phyloP scores from a whole-genome alignment of 2,329 filamentous ascomycete species.

The Claviceps cyperi region DNA sequence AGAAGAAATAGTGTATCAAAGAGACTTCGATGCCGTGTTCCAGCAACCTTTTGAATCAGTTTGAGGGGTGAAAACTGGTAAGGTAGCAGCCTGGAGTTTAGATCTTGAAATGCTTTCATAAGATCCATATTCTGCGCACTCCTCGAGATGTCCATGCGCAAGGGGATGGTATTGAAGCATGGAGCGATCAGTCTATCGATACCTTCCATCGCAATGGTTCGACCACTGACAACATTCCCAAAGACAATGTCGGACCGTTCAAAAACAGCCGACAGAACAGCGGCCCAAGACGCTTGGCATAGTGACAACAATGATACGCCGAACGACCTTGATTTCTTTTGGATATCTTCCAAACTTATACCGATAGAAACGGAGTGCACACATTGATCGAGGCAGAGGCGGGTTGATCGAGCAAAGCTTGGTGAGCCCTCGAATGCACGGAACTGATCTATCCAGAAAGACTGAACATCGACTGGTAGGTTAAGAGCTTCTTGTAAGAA shows the following conservation, averaged over 20 bases:
- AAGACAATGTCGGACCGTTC: constrained; percentile 59
- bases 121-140: constrained; percentile 39
- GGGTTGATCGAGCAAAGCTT: constrained; percentile 12
- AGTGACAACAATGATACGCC: constrained; percentile 50
- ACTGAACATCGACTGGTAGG: constrained; percentile 32
- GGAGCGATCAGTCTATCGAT: constrained; percentile 68
- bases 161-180: constrained; percentile 80
- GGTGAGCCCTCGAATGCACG: constrained; percentile 26
- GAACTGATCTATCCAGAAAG: constrained; percentile 53
- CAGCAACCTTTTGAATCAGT: constrained; percentile 43
- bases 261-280: constrained; percentile 43
- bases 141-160: constrained; percentile 41
- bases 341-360: constrained; percentile 29
- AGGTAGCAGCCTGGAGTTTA: constrained; percentile 46
- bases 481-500: constrained; percentile 49
- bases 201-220: constrained; percentile 49
- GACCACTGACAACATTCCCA: constrained; percentile 71
- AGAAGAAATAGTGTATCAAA: constrained; percentile 75
- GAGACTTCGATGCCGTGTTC: constrained; percentile 33
- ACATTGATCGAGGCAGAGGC: constrained; percentile 14
- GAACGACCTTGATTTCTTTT: constrained; percentile 33
- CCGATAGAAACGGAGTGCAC: constrained; percentile 16
- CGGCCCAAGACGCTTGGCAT: constrained; percentile 60
- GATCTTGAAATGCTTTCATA: constrained; percentile 41
- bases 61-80: constrained; percentile 67